These are phyloP conservation scores for Backusella parvicylindrica DNA, from an alignment of 192 early-diverging fungal species.

Conservation along the genomic window DNA sequence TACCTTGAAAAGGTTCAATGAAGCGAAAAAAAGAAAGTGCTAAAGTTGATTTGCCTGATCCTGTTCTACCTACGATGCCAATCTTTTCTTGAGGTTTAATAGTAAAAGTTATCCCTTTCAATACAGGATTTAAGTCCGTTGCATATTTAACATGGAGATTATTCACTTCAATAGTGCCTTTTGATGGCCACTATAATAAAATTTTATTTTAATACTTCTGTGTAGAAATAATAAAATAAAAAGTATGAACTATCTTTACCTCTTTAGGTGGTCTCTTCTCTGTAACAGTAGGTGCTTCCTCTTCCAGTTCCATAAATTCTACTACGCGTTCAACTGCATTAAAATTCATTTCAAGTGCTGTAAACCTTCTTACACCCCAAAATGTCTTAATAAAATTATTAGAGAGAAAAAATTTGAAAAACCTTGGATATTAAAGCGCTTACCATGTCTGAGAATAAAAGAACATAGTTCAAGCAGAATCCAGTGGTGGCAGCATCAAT, in stretches of 20 bases:
- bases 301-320: constrained; percentile 77
- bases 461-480: constrained; percentile 74
- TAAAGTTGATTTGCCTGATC: constrained; percentile 81
- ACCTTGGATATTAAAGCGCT: too few relatives aligned
- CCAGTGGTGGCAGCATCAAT: constrained; percentile 83
- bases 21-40: constrained; percentile 78
- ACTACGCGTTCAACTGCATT: constrained; percentile 84
- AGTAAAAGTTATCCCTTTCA: constrained; percentile 67
- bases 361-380: constrained; percentile 62
- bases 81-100: constrained; percentile 72
- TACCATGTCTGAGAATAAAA: constrained; percentile 51
- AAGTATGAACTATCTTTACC: background rate
- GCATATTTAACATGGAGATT: constrained; percentile 77
- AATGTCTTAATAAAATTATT: constrained; percentile 31
- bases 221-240: too few relatives aligned
- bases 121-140: constrained; percentile 62
- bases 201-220: background rate
- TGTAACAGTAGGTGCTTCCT: constrained; percentile 67
- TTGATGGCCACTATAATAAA: constrained; percentile 55
- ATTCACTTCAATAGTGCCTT: constrained; percentile 68
- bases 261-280: constrained; percentile 46
- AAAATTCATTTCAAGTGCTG: constrained; percentile 78
- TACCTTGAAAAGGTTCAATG: constrained; percentile 64
- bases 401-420: background rate
- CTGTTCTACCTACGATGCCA: constrained; percentile 88